Percentiles rank a stretch among this genome's conserved stretches.
Evolutionary conservation across 208 protist genomes (phyloP).

Genomic region (Herpetomonas samuelpessoai): DNA sequence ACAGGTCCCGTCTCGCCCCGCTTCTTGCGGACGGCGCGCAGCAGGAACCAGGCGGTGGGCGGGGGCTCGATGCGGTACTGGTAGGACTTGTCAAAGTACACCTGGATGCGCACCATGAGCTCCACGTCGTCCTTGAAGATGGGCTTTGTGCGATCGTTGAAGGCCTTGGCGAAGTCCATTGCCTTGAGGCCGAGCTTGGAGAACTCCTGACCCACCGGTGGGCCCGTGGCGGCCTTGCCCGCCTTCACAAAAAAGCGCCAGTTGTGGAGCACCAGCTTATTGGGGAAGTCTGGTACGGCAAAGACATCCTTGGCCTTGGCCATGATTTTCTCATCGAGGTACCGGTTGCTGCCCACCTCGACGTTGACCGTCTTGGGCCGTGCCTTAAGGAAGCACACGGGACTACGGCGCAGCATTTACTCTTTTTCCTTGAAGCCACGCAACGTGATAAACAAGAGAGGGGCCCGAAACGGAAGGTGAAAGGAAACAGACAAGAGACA

Average conservation of each 20-base stretch:
- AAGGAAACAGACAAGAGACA: too few species aligned
- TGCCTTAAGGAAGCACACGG: slow-evolving; percentile 41
- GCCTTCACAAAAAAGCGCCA: slow-evolving; percentile 90
- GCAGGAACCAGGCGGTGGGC: slow-evolving; percentile 83
- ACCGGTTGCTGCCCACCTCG: slow-evolving; percentile 68
- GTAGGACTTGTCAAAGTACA: slow-evolving; percentile 93
- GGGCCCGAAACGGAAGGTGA: too few species aligned
- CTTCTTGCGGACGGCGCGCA: slow-evolving; percentile 78
- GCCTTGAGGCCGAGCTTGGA: slow-evolving; percentile 86
- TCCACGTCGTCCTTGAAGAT: slow-evolving; percentile 88
- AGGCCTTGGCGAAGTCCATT: slow-evolving; percentile 90
- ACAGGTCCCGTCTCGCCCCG: slow-evolving; percentile 76
- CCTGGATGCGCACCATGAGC: slow-evolving; percentile 87
- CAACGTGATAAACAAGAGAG: too few species aligned
- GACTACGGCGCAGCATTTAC: slow-evolving; percentile 51
- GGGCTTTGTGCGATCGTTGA: slow-evolving; percentile 88
- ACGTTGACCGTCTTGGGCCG: slow-evolving; percentile 73
- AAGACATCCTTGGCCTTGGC: slow-evolving; percentile 79
- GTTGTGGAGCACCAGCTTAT: slow-evolving; percentile 85
- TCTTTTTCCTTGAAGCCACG: too few species aligned
- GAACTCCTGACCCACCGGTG: slow-evolving; percentile 89
- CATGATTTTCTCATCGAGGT: slow-evolving; percentile 41
- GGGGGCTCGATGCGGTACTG: slow-evolving; percentile 82
- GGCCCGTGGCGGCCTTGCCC: slow-evolving; percentile 85
- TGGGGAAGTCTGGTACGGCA: slow-evolving; percentile 67